Evolutionary conservation across 176 grass and related monocot genomes (phyloP), one percentile per base, ranked within the genome.

Genomic region (Avena sativa): DNA sequence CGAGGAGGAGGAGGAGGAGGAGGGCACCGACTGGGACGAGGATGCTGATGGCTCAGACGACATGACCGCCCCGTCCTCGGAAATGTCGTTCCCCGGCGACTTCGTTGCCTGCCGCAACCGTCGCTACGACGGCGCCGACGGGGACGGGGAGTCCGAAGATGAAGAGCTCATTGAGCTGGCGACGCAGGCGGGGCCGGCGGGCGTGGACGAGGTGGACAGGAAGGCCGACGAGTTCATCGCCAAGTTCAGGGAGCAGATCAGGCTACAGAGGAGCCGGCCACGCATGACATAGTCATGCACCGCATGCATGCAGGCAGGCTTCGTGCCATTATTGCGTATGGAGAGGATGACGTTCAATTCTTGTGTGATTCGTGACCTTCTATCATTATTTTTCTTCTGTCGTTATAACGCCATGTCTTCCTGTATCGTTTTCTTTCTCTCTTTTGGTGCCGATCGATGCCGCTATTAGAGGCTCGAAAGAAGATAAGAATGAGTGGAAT

Each of bases 191-290:
- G 81, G 0, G 71, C 83, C 78, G 50, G 84, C 82, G 64, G 21
- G 71, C 16, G 87, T 19, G 78, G 90, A 93, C 48, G 93, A 98
- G 81, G 95, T 98, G 60, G 91, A 98, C 87, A 89, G 84, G 92
- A 98, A 98, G 88, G 95, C 95, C 15, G 91, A 95, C 71, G 93
- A 93, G 87, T 98, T 98, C 83, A 98, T 98, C 50, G 93, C 93
- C 20, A 98, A 93, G 76, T 98, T 98, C 80, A 92, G 91, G 80
- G 91, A 95, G 91, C 95, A 92, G 86, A 98, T 98, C 58, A 91
- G 91, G 68, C 77, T 84, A 14, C 91, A 95, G 91, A 95, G 67
- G 67, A 92, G 70, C 80, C 82, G 7, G 19, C 32, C 63, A 28
- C 16, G 80, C 14, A 16, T 67, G 80, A 6, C 76, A 21, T 71